Conservation (phyloP, 805 yeast genomes). For the Pichia eremophila region DNA sequence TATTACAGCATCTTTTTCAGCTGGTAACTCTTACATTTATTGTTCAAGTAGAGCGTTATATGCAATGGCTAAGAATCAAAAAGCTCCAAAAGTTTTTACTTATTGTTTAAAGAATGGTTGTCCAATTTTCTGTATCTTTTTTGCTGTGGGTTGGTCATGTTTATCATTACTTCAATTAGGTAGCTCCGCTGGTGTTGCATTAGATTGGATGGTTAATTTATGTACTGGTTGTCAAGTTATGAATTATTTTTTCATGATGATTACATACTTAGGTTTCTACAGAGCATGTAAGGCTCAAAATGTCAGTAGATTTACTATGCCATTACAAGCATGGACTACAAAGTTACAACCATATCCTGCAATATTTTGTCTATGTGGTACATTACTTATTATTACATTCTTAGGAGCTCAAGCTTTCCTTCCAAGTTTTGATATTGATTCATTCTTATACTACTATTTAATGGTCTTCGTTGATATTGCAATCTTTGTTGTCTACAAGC, state of each 20-base stretch:
- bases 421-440: constrained; percentile 25
- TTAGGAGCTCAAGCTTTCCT: constrained; percentile 34
- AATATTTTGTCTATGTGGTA: constrained; percentile 17
- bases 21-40: constrained; percentile 75
- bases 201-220: constrained; percentile 25
- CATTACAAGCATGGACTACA: constrained; percentile 41
- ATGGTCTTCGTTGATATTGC: constrained; percentile 33
- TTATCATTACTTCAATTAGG: constrained; percentile 30
- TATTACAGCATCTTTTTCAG: constrained; percentile 67
- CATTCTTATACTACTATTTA: constrained; percentile 36
- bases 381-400: constrained; percentile 29
- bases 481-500: constrained; percentile 28
- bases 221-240: constrained; percentile 23
- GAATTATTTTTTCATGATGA: constrained; percentile 25
- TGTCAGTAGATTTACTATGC: constrained; percentile 32
- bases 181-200: constrained; percentile 19
- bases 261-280: constrained; percentile 54
- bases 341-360: constrained; percentile 31
- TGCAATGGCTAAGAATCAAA: constrained; percentile 62
- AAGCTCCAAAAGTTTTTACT: constrained; percentile 61
- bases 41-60: constrained; percentile 61
- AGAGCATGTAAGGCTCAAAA: constrained; percentile 52
- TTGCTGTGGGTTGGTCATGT: constrained; percentile 24
- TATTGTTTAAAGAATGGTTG: constrained; percentile 53
- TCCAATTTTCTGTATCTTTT: constrained; percentile 31